Evolutionary conservation across 1,284 basidiomycete genomes (phyloP).

Genomic region (Erythrobasidium hasegawianum): DNA sequence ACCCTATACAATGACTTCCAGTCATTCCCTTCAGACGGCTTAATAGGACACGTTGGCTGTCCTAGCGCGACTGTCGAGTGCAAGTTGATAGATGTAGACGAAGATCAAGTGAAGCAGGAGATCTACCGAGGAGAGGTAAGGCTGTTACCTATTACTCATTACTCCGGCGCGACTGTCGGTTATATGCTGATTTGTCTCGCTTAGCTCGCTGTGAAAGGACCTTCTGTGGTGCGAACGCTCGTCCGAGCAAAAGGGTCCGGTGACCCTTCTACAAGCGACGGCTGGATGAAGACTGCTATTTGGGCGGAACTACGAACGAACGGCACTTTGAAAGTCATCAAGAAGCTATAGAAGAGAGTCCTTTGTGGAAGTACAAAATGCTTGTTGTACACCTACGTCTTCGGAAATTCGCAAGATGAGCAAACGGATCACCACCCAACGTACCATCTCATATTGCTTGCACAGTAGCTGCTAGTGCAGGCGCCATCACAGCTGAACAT

Average conservation of each 20-base stretch:
- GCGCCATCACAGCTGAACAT: too few species aligned
- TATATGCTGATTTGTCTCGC: slow-evolving; percentile 3
- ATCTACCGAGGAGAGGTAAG: slow-evolving; percentile 36
- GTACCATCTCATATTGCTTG: too few species aligned
- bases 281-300: slow-evolving; percentile 18
- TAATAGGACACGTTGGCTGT: slow-evolving; percentile 36
- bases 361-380: too few species aligned
- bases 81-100: slow-evolving; percentile 38
- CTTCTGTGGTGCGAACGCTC: slow-evolving; percentile 15
- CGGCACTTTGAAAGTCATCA: slow-evolving; percentile 27
- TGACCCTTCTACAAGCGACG: slow-evolving; percentile 2
- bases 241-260: not conserved
- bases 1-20: slow-evolving; percentile 40
- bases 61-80: slow-evolving; percentile 39
- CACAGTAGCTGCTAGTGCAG: too few species aligned
- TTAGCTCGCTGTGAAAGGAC: slow-evolving; percentile 22
- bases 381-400: too few species aligned
- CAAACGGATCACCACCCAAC: too few species aligned
- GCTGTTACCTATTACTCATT: too few species aligned
- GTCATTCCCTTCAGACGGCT: slow-evolving; percentile 36
- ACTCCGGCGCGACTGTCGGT: too few species aligned
- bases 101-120: slow-evolving; percentile 33
- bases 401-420: too few species aligned
- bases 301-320: slow-evolving; percentile 18
- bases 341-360: slow-evolving; percentile 6